Conservation (phyloP, 345 rosid species). For the Pistacia integerrima region DNA sequence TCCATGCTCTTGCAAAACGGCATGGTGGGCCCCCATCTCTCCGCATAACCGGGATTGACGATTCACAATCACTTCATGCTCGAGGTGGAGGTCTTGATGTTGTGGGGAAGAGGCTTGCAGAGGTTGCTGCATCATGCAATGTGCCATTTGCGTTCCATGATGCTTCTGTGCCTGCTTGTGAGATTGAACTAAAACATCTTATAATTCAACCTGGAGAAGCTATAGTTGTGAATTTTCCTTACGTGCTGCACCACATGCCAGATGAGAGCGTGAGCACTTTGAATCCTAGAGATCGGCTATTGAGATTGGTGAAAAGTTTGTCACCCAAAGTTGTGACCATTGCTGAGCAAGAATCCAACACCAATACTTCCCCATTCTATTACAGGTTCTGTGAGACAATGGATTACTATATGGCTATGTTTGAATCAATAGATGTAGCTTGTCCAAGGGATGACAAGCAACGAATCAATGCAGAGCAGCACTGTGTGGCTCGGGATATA, state of each 20-base stretch:
- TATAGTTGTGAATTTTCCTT: slow-evolving; percentile 86
- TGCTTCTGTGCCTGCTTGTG: slow-evolving; percentile 70
- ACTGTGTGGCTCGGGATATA: slow-evolving; percentile 84
- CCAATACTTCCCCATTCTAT: slow-evolving; percentile 75
- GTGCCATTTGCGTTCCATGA: slow-evolving; percentile 83
- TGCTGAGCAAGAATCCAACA: slow-evolving; percentile 83
- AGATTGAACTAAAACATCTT: slow-evolving; percentile 62
- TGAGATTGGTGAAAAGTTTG: slow-evolving; percentile 82
- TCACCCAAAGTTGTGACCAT: slow-evolving; percentile 74
- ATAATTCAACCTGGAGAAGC: slow-evolving; percentile 69
- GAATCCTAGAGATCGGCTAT: slow-evolving; percentile 80
- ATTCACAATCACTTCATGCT: slow-evolving; percentile 86
- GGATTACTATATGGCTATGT: slow-evolving; percentile 78
- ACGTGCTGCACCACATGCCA: slow-evolving; percentile 91
- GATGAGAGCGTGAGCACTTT: slow-evolving; percentile 85
- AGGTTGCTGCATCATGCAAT: slow-evolving; percentile 50
- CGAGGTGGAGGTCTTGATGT: slow-evolving; percentile 88
- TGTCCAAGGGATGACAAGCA: slow-evolving; percentile 58
- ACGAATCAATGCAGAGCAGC: slow-evolving; percentile 79
- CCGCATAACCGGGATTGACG: slow-evolving; percentile 88
- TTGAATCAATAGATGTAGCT: slow-evolving; percentile 71
- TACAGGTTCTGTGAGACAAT: slow-evolving; percentile 62
- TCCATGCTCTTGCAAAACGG: slow-evolving; percentile 59
- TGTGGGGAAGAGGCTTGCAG: slow-evolving; percentile 58
- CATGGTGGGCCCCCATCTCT: slow-evolving; percentile 72